Evolutionary conservation across 345 rosid species (phyloP).

Genomic region (Rhizophora apiculata): DNA sequence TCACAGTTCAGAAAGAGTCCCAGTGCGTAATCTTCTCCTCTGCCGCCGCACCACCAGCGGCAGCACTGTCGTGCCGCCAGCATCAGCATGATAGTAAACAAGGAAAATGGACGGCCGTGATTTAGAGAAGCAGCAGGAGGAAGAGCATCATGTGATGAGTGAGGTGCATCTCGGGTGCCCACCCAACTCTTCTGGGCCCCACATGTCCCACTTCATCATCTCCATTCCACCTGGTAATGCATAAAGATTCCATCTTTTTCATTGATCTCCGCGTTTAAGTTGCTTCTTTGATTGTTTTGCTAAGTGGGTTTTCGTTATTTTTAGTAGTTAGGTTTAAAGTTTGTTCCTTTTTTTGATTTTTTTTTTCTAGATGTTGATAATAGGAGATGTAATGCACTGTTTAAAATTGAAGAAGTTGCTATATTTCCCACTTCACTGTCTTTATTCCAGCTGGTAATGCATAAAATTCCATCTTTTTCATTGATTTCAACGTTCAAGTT

Average conservation of each 20-base stretch:
- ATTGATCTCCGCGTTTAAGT: background rate
- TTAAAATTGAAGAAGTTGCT: conserved; percentile 27
- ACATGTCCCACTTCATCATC: conserved; percentile 61
- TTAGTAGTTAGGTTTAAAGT: background rate
- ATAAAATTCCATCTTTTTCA: background rate
- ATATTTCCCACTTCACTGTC: conserved; percentile 59
- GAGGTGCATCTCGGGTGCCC: conserved; percentile 86
- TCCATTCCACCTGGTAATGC: conserved; percentile 47
- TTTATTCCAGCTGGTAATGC: conserved; percentile 47
- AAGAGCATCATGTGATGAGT: conserved; percentile 65
- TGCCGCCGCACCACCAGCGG: background rate
- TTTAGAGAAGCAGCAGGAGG: conserved; percentile 10
- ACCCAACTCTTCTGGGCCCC: conserved; percentile 47
- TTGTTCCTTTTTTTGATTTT: background rate
- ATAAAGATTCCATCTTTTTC: background rate
- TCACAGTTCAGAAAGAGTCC: no score
- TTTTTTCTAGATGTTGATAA: background rate
- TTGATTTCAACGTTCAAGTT: background rate
- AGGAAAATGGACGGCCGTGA: conserved; percentile 12
- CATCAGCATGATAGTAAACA: background rate
- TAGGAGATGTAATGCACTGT: conserved; percentile 26
- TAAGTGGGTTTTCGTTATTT: background rate
- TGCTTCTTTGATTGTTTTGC: background rate
- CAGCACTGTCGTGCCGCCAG: background rate
- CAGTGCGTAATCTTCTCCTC: no score